Base-by-base conservation (phyloP, 1,284 basidiomycete genomes). In the Acaromyces ingoldii region DNA sequence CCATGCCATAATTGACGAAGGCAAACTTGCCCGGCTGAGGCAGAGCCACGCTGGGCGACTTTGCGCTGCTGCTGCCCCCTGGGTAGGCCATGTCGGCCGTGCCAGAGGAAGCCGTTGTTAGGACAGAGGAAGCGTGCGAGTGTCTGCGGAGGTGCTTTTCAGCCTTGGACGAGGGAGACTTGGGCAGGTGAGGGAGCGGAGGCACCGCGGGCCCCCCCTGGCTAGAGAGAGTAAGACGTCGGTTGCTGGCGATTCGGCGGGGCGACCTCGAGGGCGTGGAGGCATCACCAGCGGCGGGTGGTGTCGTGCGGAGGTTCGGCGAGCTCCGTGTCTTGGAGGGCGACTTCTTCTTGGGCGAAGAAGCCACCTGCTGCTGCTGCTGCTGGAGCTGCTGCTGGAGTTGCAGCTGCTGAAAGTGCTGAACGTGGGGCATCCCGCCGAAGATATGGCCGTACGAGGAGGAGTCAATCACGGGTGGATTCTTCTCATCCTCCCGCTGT, bases 1-100 rank as follows among this genome's bases (percentile, higher is more conserved):
- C 56, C 49, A 74, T 63, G 11, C 71, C 71, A 43, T 72, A 74
- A 58, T 74, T 72, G 58, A 74, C 67, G 49, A 74, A 74, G 26
- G 58, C 56, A 22, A 72, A 49, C n/a, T 22, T 28, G 24, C 28
- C 33, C 25, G 22, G 21, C 25, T 10, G 28, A 15, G 13, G 43
- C 19, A 30, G 43, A 17, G 39, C 15, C 6, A 15, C 36, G 19
- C 10, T 6, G 36, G 19, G 11, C 36, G 15, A n/a, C 15, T 6
- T 21, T 21, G 15, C 19, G n/a, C n/a, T n/a, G n/a, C n/a, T n/a
- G n/a, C n/a, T 19, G 17, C 36, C 36, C 36, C 6, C 17, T 19
- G 6, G 13, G 6, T 6, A 6, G 17, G 36, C 36, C 17, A 38
- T 7, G 7, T 9, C 36, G 7, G 36, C 9, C 6, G 6, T 6